These are phyloP conservation scores for Naganishia liquefaciens DNA, from an alignment of 1,284 basidiomycete genomes.

Conservation along the genomic window DNA sequence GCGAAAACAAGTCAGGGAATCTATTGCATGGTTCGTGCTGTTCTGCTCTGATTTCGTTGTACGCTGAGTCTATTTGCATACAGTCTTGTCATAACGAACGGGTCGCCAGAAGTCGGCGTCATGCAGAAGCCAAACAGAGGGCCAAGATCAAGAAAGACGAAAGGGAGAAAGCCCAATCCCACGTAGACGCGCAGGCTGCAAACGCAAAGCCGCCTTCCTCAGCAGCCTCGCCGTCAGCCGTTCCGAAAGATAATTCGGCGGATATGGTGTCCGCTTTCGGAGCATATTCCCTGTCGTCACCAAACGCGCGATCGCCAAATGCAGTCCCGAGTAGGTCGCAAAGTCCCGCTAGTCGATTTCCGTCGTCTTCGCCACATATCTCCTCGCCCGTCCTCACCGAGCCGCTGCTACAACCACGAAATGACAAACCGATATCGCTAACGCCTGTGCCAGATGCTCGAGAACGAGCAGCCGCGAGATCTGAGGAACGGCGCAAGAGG, in stretches of 20 bases:
- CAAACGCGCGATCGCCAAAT: constrained; percentile 1
- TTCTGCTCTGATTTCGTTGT: constrained; percentile 1
- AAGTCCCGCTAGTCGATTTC: constrained; percentile 10
- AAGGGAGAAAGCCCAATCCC: constrained; percentile 37
- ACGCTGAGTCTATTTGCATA: neutral
- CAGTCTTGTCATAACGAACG: constrained; percentile 89
- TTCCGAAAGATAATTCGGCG: neutral
- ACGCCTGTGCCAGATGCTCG: constrained; percentile 24
- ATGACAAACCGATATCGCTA: constrained; percentile 5
- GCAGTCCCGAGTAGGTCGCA: neutral
- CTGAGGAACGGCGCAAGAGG: constrained; percentile 3
- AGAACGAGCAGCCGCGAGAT: constrained; percentile 15
- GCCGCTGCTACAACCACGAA: neutral
- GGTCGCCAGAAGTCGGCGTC: constrained; percentile 84
- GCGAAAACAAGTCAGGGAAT: constrained; percentile 98
- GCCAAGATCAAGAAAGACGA: constrained; percentile 49
- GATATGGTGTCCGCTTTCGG: constrained; percentile 1
- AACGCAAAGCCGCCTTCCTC: neutral
- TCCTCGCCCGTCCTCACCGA: neutral
- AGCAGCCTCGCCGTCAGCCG: neutral
- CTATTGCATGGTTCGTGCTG: constrained; percentile 78
- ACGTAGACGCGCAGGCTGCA: constrained; percentile 1
- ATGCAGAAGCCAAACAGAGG: constrained; percentile 70
- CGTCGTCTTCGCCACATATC: neutral
- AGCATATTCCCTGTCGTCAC: constrained; percentile 7